Evolutionary conservation across 352 stramenopile species (phyloP).

Genomic region (Globisporangium rhizosaccharum): DNA sequence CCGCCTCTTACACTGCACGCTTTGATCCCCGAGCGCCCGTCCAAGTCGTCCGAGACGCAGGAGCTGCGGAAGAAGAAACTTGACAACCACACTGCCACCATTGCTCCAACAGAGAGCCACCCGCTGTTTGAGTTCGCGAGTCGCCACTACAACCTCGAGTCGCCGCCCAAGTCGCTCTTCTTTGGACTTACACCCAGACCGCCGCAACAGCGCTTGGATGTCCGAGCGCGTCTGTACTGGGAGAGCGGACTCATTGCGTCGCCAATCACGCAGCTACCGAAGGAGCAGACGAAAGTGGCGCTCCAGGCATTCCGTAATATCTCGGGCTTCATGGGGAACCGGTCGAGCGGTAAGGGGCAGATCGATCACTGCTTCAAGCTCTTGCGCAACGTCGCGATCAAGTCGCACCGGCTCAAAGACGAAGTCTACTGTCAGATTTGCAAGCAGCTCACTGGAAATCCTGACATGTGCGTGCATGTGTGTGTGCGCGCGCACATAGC

Average conservation of each 20-base stretch:
- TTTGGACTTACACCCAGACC: slow-evolving; percentile 4
- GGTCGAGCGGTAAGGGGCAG: slow-evolving; percentile 46
- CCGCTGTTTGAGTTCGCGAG: slow-evolving; percentile 37
- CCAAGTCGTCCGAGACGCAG: background rate
- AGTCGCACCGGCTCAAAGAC: slow-evolving; percentile 53
- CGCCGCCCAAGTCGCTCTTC: slow-evolving; percentile 19
- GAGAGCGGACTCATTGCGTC: slow-evolving; percentile 50
- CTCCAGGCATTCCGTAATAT: slow-evolving; percentile 73
- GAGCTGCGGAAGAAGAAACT: background rate
- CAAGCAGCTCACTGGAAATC: slow-evolving; percentile 73
- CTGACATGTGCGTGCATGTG: slow-evolving; percentile 23
- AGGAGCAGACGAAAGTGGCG: slow-evolving; percentile 40
- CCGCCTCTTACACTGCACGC: background rate
- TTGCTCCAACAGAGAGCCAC: slow-evolving; percentile 18
- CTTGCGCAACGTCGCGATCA: slow-evolving; percentile 53
- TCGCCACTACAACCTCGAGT: slow-evolving; percentile 28
- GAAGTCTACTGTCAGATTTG: slow-evolving; percentile 80
- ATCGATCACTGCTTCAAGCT: slow-evolving; percentile 74
- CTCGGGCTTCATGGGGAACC: slow-evolving; percentile 75
- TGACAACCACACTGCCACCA: background rate
- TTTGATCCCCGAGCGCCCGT: background rate
- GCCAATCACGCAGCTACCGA: slow-evolving; percentile 40
- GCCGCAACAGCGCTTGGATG: slow-evolving; percentile 24
- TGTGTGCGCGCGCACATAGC: too few species aligned
- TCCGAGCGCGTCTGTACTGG: slow-evolving; percentile 54